Evolutionary conservation across 768 basidiomycete species (phyloP), one percentile per base, ranked within the genome.

Genomic region (Saitozyma sp.): DNA sequence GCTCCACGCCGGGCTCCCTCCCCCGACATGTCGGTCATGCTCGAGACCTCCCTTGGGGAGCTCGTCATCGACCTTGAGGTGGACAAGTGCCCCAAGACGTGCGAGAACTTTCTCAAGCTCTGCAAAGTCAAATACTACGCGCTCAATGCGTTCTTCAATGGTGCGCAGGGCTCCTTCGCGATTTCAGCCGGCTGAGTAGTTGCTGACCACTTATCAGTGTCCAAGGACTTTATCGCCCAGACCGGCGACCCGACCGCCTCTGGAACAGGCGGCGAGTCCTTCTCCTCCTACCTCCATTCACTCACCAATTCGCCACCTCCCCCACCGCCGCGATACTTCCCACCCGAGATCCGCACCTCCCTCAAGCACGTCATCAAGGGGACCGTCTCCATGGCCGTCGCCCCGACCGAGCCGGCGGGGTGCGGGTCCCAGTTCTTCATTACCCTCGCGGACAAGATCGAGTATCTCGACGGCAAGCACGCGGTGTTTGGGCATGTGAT

Each of bases 91-190:
- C 96, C 96, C 1, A 88, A 86, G 79, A 90, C 88, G 56, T 93
- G 89, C 81, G 87, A 91, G 79, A 99, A 98, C 83, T 98, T 98
- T 75, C 85, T 99, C 60, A 99, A 99, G 79, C 83, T 99, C 61
- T 97, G 93, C 82, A 98, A 97, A 82, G 84, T 91, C 62, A 96
- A 96, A 78, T 95, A 95, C 79, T 98, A 95, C 83, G 95, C 94
- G 78, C 81, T 96, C 64, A 92, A 93, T 77, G 92, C 92, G 0
- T 99, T 99, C 83, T 98, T 98, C 85, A 97, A 99, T 81, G 92
- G 93, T 93, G 64, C 60, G 88, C 82, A 38, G 13, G 2, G 16
- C 38, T 41, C 9, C 9, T 19, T 50, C 11, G 1, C 29, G 6
- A 50, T 45, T 39, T 50, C 3, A 37, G 54, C 9, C 8, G 50